Base-by-base conservation (phyloP, 2,329 filamentous ascomycete species). In the Fusarium sp. region DNA sequence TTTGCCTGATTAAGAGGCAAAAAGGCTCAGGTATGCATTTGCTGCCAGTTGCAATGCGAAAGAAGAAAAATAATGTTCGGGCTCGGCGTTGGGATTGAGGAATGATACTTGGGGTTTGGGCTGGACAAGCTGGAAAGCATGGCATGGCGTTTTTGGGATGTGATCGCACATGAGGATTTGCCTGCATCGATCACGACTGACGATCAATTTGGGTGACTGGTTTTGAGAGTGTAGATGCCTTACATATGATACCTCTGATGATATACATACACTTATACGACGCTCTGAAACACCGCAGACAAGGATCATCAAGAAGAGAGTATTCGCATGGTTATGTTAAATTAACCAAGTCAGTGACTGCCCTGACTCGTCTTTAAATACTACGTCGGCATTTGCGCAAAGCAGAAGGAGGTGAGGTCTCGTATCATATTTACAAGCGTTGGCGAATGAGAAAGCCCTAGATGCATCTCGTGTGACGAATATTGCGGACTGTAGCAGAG, bases 101-200 rank as follows among this genome's bases (percentile, higher is more conserved):
- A 40, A 53, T 49, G 59, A 33, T 24, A 55, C 57, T 56, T 55
- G 34, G n/a, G 36, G 46, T 66, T 57, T 44, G 50, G 58, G 52
- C 50, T 66, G 62, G 50, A 50, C 42, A 66, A 52, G 52, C 42
- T 65, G 55, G 55, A 58, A 46, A 66, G 71, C 71, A 74, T 75
- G 63, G 67, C 53, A 66, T 38, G 73, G 73, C 73, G 73, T 75
- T 75, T 55, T 38, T 58, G 53, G 44, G 57, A 46, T 38, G 17
- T 10, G 51, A 55, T 64, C 50, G 39, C 58, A 60, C 38, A 54
- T 44, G 44, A 48, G 49, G 40, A 33, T 48, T 40, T 61, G 48
- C 46, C 49, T 40, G 44, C 40, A 50, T 59, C 36, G 53, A 56
- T 58, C 53, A 39, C 31, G 46, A 42, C 46, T 66, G 56, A 66